Percentiles rank a stretch among this genome's conserved stretches.
Conservation (phyloP, 140 eudicot species). For the Bidens hawaiensis region DNA sequence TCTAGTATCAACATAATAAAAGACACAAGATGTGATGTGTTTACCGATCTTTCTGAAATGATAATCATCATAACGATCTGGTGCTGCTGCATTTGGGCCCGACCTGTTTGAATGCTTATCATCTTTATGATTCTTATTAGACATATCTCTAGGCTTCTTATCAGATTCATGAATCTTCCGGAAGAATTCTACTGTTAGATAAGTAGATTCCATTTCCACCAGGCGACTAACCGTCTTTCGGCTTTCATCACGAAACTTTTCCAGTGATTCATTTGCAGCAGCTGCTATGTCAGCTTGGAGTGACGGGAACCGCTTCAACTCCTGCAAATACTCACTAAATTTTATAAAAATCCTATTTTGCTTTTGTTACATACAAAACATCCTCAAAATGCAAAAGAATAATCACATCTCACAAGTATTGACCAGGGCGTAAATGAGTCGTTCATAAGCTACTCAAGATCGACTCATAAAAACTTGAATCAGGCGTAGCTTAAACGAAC, state of each 20-base stretch:
- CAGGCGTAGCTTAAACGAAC: too few species aligned
- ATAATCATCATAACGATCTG: slow-evolving; percentile 74
- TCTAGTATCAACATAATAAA: slow-evolving; percentile 2
- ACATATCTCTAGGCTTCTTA: slow-evolving; percentile 31
- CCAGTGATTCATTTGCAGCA: slow-evolving; percentile 87
- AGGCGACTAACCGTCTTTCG: slow-evolving; percentile 78
- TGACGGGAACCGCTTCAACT: slow-evolving; percentile 87
- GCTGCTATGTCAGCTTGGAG: slow-evolving; percentile 94
- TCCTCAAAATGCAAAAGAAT: slow-evolving; percentile 2
- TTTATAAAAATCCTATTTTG: background rate
- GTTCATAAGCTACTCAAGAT: too few species aligned
- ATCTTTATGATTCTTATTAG: slow-evolving; percentile 27
- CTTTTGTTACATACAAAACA: background rate
- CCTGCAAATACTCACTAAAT: slow-evolving; percentile 36
- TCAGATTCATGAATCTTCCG: slow-evolving; percentile 90
- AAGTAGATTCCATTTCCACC: slow-evolving; percentile 97
- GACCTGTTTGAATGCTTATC: slow-evolving; percentile 34
- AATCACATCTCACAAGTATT: slow-evolving; percentile 4
- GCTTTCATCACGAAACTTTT: slow-evolving; percentile 92
- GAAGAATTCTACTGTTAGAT: slow-evolving; percentile 89
- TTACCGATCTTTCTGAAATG: slow-evolving; percentile 86
- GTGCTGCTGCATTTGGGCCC: slow-evolving; percentile 46
- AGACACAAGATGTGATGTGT: slow-evolving; percentile 6
- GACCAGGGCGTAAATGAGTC: too few species aligned
- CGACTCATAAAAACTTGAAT: too few species aligned